phyloP scores from a whole-genome alignment of 176 grass and related monocot genomes.

The Rhynchospora pubera region DNA sequence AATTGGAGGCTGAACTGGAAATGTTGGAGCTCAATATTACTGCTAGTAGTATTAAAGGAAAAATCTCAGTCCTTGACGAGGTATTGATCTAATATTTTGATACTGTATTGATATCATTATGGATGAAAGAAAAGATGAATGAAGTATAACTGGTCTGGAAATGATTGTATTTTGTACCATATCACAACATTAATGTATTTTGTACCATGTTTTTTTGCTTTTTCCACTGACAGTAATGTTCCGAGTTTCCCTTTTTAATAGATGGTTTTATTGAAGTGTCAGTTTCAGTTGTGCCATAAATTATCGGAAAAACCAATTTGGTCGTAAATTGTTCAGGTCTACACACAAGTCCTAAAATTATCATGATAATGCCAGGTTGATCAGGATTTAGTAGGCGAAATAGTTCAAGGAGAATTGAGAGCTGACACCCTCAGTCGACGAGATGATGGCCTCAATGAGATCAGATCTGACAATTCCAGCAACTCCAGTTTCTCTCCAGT shows the following conservation, averaged over 20 bases:
- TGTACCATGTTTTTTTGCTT: too few relatives aligned
- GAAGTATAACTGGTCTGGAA: too few relatives aligned
- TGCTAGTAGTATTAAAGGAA: slow-evolving; percentile 34
- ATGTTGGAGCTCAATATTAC: slow-evolving; percentile 74
- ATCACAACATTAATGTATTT: too few relatives aligned
- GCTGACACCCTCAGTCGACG: slow-evolving; percentile 27
- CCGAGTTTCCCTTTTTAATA: too few relatives aligned
- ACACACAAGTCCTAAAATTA: slow-evolving; percentile 8
- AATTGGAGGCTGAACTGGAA: slow-evolving; percentile 86
- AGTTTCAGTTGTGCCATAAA: too few relatives aligned
- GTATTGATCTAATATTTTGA: slow-evolving; percentile 9
- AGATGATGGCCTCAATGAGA: slow-evolving; percentile 21
- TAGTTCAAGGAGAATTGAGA: slow-evolving; percentile 72
- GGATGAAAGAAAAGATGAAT: background rate
- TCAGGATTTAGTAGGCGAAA: slow-evolving; percentile 50
- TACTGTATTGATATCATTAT: background rate
- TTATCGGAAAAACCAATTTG: too few relatives aligned
- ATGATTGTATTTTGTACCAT: too few relatives aligned
- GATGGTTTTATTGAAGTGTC: too few relatives aligned
- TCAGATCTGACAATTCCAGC: slow-evolving; percentile 34
- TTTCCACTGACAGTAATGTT: too few relatives aligned
- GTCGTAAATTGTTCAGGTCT: background rate
- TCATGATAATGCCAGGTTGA: slow-evolving; percentile 39
- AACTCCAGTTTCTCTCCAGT: slow-evolving; percentile 48
- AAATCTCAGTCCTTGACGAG: slow-evolving; percentile 40